phyloP scores from a whole-genome alignment of 176 grass and related monocot species.

The Bolboschoenus planiculmis region DNA sequence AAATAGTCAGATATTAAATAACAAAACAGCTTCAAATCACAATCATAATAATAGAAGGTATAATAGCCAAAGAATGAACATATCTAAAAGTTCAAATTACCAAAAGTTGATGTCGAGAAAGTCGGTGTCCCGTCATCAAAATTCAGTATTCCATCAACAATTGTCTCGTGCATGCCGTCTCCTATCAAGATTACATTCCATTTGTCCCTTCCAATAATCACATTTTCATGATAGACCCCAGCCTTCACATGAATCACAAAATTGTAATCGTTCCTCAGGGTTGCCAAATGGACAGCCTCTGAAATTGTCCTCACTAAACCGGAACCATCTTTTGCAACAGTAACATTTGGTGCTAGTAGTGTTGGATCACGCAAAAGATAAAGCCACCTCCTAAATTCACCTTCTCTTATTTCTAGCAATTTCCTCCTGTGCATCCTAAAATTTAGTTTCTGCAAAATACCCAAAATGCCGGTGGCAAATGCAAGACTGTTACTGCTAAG shows the following conservation, averaged over 20 bases:
- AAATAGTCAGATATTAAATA: not conserved
- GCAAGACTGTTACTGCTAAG: constrained; percentile 22
- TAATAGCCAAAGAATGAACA: not conserved
- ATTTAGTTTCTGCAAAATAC: constrained; percentile 20
- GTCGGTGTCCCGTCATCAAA: constrained; percentile 30
- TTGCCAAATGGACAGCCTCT: constrained; percentile 10
- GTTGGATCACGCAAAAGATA: constrained; percentile 13
- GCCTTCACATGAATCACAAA: constrained; percentile 21
- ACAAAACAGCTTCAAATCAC: not conserved
- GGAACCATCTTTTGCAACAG: constrained; percentile 11
- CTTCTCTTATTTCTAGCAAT: not conserved
- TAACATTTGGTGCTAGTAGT: not conserved
- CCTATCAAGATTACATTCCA: constrained; percentile 29
- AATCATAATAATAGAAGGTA: not conserved
- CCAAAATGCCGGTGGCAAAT: constrained; percentile 1
- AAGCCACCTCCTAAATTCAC: not conserved
- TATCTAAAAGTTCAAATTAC: constrained; percentile 1
- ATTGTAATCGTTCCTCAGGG: not conserved
- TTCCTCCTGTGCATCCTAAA: constrained; percentile 18
- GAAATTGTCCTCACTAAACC: constrained; percentile 22
- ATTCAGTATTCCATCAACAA: constrained; percentile 29
- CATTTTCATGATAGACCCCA: constrained; percentile 26
- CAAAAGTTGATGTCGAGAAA: constrained; percentile 32
- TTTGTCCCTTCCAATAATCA: not conserved
- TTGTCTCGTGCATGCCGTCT: constrained; percentile 15